Evolutionary conservation across 192 early-diverging fungal species (phyloP).

Genomic region (Linnemannia elongata): DNA sequence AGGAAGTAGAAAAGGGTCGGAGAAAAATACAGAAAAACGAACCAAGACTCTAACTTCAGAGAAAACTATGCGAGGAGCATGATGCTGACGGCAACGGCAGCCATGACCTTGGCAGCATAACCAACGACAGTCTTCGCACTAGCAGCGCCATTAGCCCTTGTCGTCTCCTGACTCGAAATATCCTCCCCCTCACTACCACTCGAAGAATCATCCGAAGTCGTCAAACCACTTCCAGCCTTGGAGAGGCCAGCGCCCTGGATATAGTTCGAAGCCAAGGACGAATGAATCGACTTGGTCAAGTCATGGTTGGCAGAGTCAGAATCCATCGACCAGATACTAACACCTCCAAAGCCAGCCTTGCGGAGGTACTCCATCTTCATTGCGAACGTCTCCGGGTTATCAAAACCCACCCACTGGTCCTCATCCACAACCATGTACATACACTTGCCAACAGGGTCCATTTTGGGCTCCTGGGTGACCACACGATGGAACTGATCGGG

Average conservation of each 20-base stretch:
- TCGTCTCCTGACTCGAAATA: slow-evolving; percentile 3
- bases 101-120: slow-evolving; percentile 27
- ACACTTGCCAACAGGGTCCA: slow-evolving; percentile 43
- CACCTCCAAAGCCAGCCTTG: slow-evolving; percentile 47
- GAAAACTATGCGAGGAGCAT: slow-evolving; percentile 28
- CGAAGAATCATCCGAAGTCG: not conserved
- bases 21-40: slow-evolving; percentile 3
- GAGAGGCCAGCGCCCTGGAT: slow-evolving; percentile 8
- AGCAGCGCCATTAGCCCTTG: not conserved
- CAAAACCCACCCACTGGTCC: slow-evolving; percentile 45
- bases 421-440: slow-evolving; percentile 57
- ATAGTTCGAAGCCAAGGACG: slow-evolving; percentile 7
- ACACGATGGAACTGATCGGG: slow-evolving; percentile 30
- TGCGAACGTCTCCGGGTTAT: slow-evolving; percentile 40
- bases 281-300: slow-evolving; percentile 38
- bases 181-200: not conserved
- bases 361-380: slow-evolving; percentile 31
- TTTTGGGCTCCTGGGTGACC: slow-evolving; percentile 39
- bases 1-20: not conserved
- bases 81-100: slow-evolving; percentile 21
- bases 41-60: too few species aligned
- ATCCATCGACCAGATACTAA: slow-evolving; percentile 58
- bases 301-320: slow-evolving; percentile 43
- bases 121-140: not conserved
- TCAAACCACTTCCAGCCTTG: not conserved